Evolutionary conservation across 257 asterid genomes (phyloP).

Genomic region (Scutellaria baicalensis): DNA sequence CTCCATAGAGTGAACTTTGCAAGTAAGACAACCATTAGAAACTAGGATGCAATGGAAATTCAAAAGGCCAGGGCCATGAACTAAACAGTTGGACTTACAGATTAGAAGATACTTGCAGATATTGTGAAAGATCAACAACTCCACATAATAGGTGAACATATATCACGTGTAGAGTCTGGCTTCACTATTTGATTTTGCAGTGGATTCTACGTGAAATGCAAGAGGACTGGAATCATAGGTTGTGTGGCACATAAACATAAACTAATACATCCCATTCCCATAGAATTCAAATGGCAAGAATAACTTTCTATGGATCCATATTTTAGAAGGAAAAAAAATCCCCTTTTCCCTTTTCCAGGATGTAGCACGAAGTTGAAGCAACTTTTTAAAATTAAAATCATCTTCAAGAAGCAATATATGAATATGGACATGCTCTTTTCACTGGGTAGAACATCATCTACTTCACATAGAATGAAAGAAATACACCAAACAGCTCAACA

Average conservation of each 20-base stretch:
- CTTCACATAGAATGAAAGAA: background rate
- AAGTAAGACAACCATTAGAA: background rate
- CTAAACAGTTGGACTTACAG: background rate
- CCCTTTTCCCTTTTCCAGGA: background rate
- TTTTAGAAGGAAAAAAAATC: background rate
- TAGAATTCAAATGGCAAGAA: background rate
- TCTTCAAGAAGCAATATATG: constrained; percentile 3
- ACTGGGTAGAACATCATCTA: constrained; percentile 9
- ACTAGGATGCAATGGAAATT: background rate
- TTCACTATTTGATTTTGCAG: background rate
- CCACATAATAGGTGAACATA: background rate
- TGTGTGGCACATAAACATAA: background rate
- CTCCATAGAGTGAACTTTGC: background rate
- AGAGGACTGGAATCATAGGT: background rate
- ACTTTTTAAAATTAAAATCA: constrained; percentile 5
- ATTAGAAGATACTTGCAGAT: background rate
- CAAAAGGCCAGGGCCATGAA: background rate
- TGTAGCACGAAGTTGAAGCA: background rate
- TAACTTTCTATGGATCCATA: background rate
- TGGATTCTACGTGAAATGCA: background rate
- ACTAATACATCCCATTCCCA: background rate
- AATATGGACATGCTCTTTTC: background rate
- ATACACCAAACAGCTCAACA: constrained; percentile 5
- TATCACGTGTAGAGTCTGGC: background rate
- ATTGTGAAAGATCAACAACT: background rate